A percentile compares a stretch with the other conserved stretches of the same genome.
Evolutionary conservation across 148 eudicot genomes (phyloP).

Genomic region (Rheum nobile): DNA sequence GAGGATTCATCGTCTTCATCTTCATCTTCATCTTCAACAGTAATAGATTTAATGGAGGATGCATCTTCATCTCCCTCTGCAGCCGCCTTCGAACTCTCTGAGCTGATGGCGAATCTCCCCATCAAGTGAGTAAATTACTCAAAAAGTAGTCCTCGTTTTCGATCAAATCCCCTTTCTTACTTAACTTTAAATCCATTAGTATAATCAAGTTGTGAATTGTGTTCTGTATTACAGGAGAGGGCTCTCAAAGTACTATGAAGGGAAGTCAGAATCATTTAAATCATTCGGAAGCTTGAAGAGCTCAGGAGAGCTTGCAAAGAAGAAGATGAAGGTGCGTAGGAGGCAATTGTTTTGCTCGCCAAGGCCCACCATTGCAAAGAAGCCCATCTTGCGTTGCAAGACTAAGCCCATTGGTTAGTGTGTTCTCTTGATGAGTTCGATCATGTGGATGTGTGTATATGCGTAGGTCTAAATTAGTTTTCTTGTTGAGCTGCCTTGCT

Average conservation of each 20-base stretch:
- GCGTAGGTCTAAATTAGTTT: too few relatives aligned
- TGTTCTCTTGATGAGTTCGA: too few relatives aligned
- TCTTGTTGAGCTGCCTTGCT: too few relatives aligned
- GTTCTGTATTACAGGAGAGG: slow-evolving; percentile 61
- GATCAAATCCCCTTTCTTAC: too few relatives aligned
- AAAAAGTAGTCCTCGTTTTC: background rate
- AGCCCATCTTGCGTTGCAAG: too few relatives aligned
- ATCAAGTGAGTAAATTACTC: slow-evolving; percentile 52
- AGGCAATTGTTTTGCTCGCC: too few relatives aligned
- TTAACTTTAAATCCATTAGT: too few relatives aligned
- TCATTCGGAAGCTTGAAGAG: slow-evolving; percentile 47
- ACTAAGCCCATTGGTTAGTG: too few relatives aligned
- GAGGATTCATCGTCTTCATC: slow-evolving; percentile 18
- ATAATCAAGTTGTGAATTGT: background rate
- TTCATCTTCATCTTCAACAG: slow-evolving; percentile 13
- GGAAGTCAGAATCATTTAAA: slow-evolving; percentile 68
- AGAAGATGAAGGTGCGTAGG: slow-evolving; percentile 25
- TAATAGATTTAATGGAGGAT: slow-evolving; percentile 46
- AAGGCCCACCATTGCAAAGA: too few relatives aligned
- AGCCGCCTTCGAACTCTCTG: slow-evolving; percentile 47
- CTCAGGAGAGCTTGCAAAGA: slow-evolving; percentile 61
- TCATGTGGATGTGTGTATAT: too few relatives aligned
- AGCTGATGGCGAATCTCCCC: slow-evolving; percentile 77
- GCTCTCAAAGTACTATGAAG: slow-evolving; percentile 55
- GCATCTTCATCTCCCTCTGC: slow-evolving; percentile 35